Evolutionary conservation across 2,329 filamentous ascomycete genomes (phyloP).

Genomic region (Magnaporthales sp.): DNA sequence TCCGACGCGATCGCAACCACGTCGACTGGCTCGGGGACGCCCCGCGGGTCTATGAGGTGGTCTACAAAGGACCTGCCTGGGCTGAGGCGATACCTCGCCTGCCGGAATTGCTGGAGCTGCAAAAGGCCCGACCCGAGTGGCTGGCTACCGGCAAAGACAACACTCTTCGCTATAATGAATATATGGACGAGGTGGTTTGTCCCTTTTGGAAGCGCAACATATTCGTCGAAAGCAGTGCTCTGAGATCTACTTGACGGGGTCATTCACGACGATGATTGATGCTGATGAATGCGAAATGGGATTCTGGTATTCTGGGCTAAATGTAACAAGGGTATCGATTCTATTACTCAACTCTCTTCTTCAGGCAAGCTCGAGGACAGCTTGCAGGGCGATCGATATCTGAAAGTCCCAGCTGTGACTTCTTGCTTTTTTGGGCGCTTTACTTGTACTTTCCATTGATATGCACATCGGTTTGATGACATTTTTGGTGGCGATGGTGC

Average conservation of each 20-base stretch:
- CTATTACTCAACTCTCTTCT: no score
- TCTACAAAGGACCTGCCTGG: neutral
- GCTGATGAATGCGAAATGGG: no score
- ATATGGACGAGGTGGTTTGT: neutral
- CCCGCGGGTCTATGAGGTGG: neutral
- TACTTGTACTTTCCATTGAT: no score
- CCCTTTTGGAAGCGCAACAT: constrained; percentile 3
- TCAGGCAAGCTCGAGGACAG: no score
- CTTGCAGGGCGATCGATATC: no score
- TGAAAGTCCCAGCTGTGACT: no score
- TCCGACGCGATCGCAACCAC: neutral
- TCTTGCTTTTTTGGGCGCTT: no score
- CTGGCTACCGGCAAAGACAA: neutral
- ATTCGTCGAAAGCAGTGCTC: neutral
- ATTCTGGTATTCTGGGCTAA: no score
- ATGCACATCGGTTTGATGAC: no score
- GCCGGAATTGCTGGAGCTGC: neutral
- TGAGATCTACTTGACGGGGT: neutral
- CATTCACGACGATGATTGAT: no score
- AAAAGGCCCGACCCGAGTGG: neutral
- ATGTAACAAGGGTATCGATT: no score
- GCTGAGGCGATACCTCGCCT: neutral
- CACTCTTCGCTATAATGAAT: neutral
- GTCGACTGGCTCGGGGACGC: neutral
- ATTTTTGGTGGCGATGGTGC: no score